A percentile compares a stretch with the other conserved stretches of the same genome.
Evolutionary conservation across 768 basidiomycete species (phyloP).

Genomic region (Neoboletus magnificus): DNA sequence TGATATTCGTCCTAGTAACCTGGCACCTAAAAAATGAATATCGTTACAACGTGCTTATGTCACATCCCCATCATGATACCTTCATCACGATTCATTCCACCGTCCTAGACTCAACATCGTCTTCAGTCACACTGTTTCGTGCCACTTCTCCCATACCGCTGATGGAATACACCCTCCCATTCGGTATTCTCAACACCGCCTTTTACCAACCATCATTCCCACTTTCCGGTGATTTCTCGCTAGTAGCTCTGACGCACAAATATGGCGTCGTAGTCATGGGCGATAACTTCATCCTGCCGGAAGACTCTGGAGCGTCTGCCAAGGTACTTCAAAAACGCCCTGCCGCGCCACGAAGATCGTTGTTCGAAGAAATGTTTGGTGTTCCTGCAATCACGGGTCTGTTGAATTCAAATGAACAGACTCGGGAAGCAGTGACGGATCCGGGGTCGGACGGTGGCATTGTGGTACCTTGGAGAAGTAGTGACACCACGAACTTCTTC

Average conservation of each 20-base stretch:
- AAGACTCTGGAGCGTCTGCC: slow-evolving; percentile 43
- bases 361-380: slow-evolving; percentile 93
- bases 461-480: slow-evolving; percentile 37
- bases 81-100: slow-evolving; percentile 56
- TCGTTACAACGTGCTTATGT: slow-evolving; percentile 44
- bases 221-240: slow-evolving; percentile 41
- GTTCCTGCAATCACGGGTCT: slow-evolving; percentile 56
- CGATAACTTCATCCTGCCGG: slow-evolving; percentile 43
- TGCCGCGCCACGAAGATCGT: slow-evolving; percentile 45
- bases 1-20: slow-evolving; percentile 41
- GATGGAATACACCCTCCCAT: slow-evolving; percentile 52
- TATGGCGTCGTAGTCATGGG: slow-evolving; percentile 71
- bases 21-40: slow-evolving; percentile 49
- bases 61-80: slow-evolving; percentile 54
- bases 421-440: slow-evolving; percentile 9
- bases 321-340: slow-evolving; percentile 33
- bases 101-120: slow-evolving; percentile 30
- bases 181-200: slow-evolving; percentile 52
- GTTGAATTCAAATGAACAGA: slow-evolving; percentile 20
- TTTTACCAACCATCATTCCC: slow-evolving; percentile 35
- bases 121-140: slow-evolving; percentile 48
- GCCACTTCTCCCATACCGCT: slow-evolving; percentile 43
- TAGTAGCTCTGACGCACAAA: slow-evolving; percentile 66
- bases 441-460: slow-evolving; percentile 13
- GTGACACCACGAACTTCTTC: slow-evolving; percentile 49